These are phyloP conservation scores for Paspalum vaginatum DNA, from an alignment of 176 grass and related monocot species.

Conservation along the genomic window DNA sequence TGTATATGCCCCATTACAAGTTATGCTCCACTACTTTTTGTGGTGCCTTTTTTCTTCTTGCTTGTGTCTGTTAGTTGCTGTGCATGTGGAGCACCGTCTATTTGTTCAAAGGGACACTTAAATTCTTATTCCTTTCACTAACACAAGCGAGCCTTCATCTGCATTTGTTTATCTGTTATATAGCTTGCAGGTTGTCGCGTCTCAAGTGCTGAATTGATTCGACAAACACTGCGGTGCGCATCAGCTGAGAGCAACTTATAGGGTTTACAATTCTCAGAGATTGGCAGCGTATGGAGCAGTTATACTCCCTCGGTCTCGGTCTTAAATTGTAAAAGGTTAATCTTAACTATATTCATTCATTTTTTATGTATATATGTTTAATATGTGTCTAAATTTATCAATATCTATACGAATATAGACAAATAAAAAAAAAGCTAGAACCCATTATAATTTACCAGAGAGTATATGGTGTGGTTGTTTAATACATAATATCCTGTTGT, in stretches of 20 bases:
- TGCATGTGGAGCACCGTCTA: slow-evolving; percentile 51
- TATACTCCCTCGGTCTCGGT: no score
- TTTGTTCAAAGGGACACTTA: slow-evolving; percentile 37
- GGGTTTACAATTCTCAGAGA: slow-evolving; percentile 26
- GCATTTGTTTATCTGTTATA: slow-evolving; percentile 39
- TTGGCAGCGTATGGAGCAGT: slow-evolving; percentile 37
- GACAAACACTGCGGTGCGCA: slow-evolving; percentile 1
- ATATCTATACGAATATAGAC: no score
- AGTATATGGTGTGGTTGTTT: slow-evolving; percentile 34
- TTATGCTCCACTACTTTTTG: slow-evolving; percentile 57
- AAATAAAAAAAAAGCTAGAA: no score
- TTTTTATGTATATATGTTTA: no score
- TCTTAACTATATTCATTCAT: no score
- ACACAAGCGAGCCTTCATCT: slow-evolving; percentile 35
- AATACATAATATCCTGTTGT: slow-evolving; percentile 41
- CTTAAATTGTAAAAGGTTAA: no score
- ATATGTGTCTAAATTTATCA: no score
- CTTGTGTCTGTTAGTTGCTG: slow-evolving; percentile 45
- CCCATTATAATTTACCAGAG: no score
- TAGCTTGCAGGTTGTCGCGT: slow-evolving; percentile 41
- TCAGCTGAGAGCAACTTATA: slow-evolving; percentile 32
- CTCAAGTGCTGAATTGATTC: slow-evolving; percentile 27
- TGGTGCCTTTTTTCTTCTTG: slow-evolving; percentile 35
- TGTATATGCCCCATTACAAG: slow-evolving; percentile 64
- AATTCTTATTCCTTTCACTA: slow-evolving; percentile 48